Conservation (phyloP, 495 filamentous ascomycete species). For the Trypethelium eluteriae region DNA sequence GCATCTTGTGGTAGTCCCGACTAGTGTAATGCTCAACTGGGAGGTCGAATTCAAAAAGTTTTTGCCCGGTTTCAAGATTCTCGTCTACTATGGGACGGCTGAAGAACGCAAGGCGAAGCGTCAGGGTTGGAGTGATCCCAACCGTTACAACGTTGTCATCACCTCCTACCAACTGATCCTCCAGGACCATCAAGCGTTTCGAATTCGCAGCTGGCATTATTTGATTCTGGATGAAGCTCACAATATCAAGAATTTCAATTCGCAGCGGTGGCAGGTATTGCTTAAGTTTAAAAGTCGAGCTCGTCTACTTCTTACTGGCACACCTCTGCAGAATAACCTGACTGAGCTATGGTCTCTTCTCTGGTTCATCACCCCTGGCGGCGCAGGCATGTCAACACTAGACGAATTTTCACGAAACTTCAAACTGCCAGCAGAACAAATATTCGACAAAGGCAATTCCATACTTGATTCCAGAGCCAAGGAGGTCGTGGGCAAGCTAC, state of each 20-base stretch:
- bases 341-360: constrained; percentile 95
- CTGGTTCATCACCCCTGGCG: constrained; percentile 87
- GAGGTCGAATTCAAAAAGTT: constrained; percentile 99
- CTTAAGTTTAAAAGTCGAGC: constrained; percentile 84
- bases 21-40: constrained; percentile 99
- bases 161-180: constrained; percentile 96
- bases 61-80: constrained; percentile 95
- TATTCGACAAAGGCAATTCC: constrained; percentile 87
- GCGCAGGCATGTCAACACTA: constrained; percentile 54
- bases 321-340: constrained; percentile 92
- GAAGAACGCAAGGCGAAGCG: constrained; percentile 89
- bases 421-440: constrained; percentile 83
- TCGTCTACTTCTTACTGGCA: constrained; percentile 85
- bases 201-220: constrained; percentile 91
- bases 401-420: constrained; percentile 93
- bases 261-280: constrained; percentile 89
- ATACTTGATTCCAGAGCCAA: constrained; percentile 89
- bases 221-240: constrained; percentile 98
- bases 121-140: constrained; percentile 75
- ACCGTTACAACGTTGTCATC: constrained; percentile 83
- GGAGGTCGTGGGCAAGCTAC: constrained; percentile 79
- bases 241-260: constrained; percentile 99
- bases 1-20: constrained; percentile 92
- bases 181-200: constrained; percentile 87
- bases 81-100: constrained; percentile 89